Evolutionary conservation across 176 grass and related monocot genomes (phyloP).

Genomic region (Hordeum marinum): DNA sequence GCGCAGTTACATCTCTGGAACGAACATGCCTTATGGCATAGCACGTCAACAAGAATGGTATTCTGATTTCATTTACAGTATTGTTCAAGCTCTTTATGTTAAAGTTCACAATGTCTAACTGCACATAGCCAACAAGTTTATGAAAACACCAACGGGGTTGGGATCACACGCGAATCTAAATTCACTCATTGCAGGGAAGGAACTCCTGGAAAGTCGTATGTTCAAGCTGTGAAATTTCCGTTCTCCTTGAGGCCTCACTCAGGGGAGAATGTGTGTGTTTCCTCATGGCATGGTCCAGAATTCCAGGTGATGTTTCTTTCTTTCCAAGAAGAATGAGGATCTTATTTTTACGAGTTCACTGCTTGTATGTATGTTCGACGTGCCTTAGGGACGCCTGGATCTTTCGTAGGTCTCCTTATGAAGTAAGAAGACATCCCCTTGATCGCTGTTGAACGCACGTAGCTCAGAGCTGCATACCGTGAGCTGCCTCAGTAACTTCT

Average conservation of each 20-base stretch:
- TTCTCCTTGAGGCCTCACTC: conserved; percentile 10
- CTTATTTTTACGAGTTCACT: conserved; percentile 1
- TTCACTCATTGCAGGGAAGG: conserved; percentile 24
- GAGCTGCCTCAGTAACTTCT: conserved; percentile 89
- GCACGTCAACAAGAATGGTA: background rate
- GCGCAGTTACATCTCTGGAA: background rate
- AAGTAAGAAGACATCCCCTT: conserved; percentile 85
- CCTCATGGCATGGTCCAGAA: background rate
- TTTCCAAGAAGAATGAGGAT: background rate
- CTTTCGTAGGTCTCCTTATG: conserved; percentile 55
- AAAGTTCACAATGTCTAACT: conserved; percentile 25
- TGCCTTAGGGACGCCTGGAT: conserved; percentile 26
- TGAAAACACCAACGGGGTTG: background rate
- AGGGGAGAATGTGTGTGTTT: conserved; percentile 5
- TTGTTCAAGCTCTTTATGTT: background rate
- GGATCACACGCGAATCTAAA: background rate
- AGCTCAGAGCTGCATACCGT: conserved; percentile 77
- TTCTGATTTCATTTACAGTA: conserved; percentile 1
- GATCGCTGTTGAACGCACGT: conserved; percentile 46
- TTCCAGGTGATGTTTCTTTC: conserved; percentile 1
- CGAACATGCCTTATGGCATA: background rate
- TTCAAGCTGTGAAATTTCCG: background rate
- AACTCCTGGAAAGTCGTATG: background rate
- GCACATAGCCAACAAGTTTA: conserved; percentile 6
- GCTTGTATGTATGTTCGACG: background rate